phyloP scores from a whole-genome alignment of 305 asterid species.

The Striga hermonthica region DNA sequence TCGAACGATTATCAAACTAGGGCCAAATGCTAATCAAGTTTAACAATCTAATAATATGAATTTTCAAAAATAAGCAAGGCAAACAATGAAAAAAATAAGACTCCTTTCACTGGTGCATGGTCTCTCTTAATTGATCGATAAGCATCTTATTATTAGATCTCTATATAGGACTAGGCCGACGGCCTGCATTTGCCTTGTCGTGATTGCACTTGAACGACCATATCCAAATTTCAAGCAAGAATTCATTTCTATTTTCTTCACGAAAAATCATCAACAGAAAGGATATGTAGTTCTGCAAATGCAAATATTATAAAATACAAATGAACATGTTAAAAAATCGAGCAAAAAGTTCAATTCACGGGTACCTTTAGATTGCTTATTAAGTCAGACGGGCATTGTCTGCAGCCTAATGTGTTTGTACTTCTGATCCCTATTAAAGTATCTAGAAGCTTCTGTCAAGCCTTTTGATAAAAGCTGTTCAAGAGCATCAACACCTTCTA shows the following conservation, averaged over 20 bases:
- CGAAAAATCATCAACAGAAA: too few relatives aligned
- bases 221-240: too few relatives aligned
- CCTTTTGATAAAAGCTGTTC: constrained; percentile 69
- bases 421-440: constrained; percentile 74
- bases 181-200: too few relatives aligned
- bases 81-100: constrained; percentile 1
- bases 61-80: not conserved
- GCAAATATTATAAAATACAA: not conserved
- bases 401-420: constrained; percentile 77
- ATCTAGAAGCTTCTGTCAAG: constrained; percentile 60
- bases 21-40: not conserved
- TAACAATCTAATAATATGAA: not conserved
- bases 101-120: not conserved
- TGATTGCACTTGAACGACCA: too few relatives aligned
- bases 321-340: not conserved
- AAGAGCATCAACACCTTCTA: constrained; percentile 70
- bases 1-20: too few relatives aligned
- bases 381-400: constrained; percentile 55
- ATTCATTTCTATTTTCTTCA: too few relatives aligned
- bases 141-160: not conserved
- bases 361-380: constrained; percentile 33
- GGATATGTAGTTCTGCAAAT: not conserved
- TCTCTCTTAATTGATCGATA: not conserved
- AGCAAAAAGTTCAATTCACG: not conserved
- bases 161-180: too few relatives aligned